Conservation (phyloP, 1,139 yeast genomes). For the Hansenula anomala region DNA sequence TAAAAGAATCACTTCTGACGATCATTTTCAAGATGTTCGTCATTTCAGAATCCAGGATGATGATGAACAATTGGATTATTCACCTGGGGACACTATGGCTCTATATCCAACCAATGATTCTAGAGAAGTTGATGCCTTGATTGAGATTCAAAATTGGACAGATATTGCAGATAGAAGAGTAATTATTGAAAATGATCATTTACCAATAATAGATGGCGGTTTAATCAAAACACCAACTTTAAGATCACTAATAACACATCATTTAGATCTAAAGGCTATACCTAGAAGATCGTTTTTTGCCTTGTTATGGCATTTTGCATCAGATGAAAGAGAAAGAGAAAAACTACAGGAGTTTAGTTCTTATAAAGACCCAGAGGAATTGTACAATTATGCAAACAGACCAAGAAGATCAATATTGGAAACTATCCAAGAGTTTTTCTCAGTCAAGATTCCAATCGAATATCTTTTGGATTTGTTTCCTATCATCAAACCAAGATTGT, state of each 20-base stretch:
- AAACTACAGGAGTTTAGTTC: constrained; percentile 73
- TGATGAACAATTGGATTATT: constrained; percentile 30
- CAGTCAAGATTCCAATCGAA: constrained; percentile 67
- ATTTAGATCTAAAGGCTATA: constrained; percentile 74
- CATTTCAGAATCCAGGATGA: constrained; percentile 42
- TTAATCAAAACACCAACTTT: constrained; percentile 56
- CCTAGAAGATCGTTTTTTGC: constrained; percentile 83
- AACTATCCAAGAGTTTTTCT: constrained; percentile 73
- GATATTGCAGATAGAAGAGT: constrained; percentile 54
- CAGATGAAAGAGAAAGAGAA: constrained; percentile 63
- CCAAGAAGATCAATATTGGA: constrained; percentile 88
- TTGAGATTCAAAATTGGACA: constrained; percentile 72
- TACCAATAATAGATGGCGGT: constrained; percentile 50
- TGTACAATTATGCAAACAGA: constrained; percentile 84
- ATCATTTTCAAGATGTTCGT: constrained; percentile 91
- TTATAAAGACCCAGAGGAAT: constrained; percentile 67
- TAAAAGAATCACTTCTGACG: constrained; percentile 54
- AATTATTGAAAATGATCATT: constrained; percentile 23
- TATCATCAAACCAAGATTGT: constrained; percentile 69
- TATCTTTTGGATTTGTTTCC: constrained; percentile 78
- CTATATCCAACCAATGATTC: constrained; percentile 72
- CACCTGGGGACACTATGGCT: constrained; percentile 79
- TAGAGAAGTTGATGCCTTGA: constrained; percentile 56
- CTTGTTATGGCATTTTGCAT: constrained; percentile 66
- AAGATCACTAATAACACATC: constrained; percentile 68